Base-by-base conservation (phyloP, 108 stramenopile genomes). In the Cyclotella choctawhatcheeana region DNA sequence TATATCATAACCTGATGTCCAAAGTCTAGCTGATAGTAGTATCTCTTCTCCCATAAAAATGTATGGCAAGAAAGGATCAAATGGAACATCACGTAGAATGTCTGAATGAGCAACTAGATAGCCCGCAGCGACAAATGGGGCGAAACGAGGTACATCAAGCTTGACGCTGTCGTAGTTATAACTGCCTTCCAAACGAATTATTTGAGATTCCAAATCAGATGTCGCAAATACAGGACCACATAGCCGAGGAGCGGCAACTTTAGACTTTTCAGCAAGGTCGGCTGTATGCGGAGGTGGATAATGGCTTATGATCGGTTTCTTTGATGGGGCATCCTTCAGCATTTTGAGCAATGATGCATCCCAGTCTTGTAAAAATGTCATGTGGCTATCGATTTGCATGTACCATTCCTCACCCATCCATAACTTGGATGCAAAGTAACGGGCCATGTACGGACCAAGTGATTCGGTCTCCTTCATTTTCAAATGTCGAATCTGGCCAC, bases 41-140 rank as follows among this genome's bases (percentile, higher is more conserved):
- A 98, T 98, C 71, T 98, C 98, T 71, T 98, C 97, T 27, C 98
- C 97, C 94, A 98, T 97, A 82, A 99, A 99, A 16, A 99, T 90
- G 82, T 93, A 98, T 12, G 97, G 97, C 50, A 99, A 68, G 71
- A 97, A 97, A 10, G 98, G 98, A 83, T 99, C 98, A 71, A 97
- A 98, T 0, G 97, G 97, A n/a, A 98, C 93, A 51, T 93, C 79
- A n/a, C 73, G 40, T 24, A 83, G 67, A 33, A 85, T 56, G 43
- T 55, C 62, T 31, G 70, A 77, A 27, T 69, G 80, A 26, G 92
- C 87, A 29, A 93, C 87, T 47, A 93, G 88, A 67, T 87, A 93
- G 32, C 85, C 90, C 5, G 93, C 90, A 14, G 90, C 89, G 13
- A 86, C 88, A 54, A 92, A 94, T 0, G 93, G 93, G 22, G 93